A percentile compares a stretch with the other conserved stretches of the same genome.
These are phyloP conservation scores for Cladorrhinum sp. DNA, from an alignment of 2,329 filamentous ascomycete genomes.

Conservation along the genomic window DNA sequence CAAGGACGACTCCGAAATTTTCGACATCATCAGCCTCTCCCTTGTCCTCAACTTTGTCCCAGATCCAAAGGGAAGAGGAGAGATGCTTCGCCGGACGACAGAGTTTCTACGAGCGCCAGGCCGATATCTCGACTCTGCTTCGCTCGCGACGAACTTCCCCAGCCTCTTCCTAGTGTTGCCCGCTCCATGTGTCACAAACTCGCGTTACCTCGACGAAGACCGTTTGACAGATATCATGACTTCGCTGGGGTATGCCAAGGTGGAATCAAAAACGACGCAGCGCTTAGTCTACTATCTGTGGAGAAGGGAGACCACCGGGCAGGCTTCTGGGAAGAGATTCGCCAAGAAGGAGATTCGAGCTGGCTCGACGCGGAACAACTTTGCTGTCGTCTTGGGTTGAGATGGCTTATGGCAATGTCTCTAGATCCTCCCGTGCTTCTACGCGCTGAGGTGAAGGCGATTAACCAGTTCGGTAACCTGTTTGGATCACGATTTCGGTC, in stretches of 20 bases:
- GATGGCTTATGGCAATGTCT: background rate
- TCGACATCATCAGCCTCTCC: slow-evolving; percentile 89
- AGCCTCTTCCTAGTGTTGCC: slow-evolving; percentile 87
- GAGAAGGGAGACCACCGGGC: slow-evolving; percentile 43
- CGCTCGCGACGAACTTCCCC: slow-evolving; percentile 48
- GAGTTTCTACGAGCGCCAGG: slow-evolving; percentile 58
- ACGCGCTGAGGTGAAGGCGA: background rate
- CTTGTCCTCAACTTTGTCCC: slow-evolving; percentile 94
- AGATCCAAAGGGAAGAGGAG: slow-evolving; percentile 67
- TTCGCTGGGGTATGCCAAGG: slow-evolving; percentile 67
- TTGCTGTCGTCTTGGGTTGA: slow-evolving; percentile 67
- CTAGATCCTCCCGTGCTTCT: background rate
- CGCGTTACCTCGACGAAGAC: slow-evolving; percentile 76
- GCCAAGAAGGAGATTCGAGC: slow-evolving; percentile 75
- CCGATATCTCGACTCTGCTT: slow-evolving; percentile 12
- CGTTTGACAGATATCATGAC: slow-evolving; percentile 71
- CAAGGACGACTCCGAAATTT: slow-evolving; percentile 55
- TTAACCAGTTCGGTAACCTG: no score
- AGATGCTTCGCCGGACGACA: slow-evolving; percentile 78
- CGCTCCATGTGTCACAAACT: slow-evolving; percentile 83
- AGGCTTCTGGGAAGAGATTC: slow-evolving; percentile 40
- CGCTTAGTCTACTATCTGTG: slow-evolving; percentile 93
- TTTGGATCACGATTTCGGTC: no score
- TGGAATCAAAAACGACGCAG: slow-evolving; percentile 68
- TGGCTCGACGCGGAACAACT: slow-evolving; percentile 81